phyloP scores from a whole-genome alignment of 352 stramenopile species.

The Blastocystis sp. region DNA sequence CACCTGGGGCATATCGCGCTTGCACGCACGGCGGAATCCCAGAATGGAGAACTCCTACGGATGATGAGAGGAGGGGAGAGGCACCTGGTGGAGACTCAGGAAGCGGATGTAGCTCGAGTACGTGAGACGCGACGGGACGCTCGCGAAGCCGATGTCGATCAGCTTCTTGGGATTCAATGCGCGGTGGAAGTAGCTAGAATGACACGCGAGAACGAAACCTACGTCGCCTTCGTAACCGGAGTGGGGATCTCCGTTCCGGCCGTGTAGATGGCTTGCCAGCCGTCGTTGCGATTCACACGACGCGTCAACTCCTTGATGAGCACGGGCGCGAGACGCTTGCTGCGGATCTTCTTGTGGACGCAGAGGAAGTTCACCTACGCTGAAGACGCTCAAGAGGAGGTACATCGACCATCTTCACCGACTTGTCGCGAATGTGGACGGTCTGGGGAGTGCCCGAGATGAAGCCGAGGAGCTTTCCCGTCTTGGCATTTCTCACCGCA shows the following conservation, averaged over 20 bases:
- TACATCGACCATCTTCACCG: slow-evolving; percentile 78
- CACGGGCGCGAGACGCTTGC: slow-evolving; percentile 93
- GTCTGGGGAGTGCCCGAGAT: slow-evolving; percentile 92
- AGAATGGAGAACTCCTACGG: slow-evolving; percentile 75
- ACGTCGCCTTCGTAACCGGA: slow-evolving; percentile 82
- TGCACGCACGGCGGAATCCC: slow-evolving; percentile 80
- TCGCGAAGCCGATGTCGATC: slow-evolving; percentile 94
- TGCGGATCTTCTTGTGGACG: slow-evolving; percentile 95
- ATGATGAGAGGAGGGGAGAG: not conserved
- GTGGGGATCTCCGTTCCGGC: slow-evolving; percentile 93
- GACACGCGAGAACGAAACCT: slow-evolving; percentile 1
- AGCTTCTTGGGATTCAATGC: slow-evolving; percentile 97
- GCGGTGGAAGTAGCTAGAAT: slow-evolving; percentile 94
- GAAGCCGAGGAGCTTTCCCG: slow-evolving; percentile 92
- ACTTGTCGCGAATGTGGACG: slow-evolving; percentile 76
- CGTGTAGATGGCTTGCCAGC: slow-evolving; percentile 91
- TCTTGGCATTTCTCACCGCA: slow-evolving; percentile 89
- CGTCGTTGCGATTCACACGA: slow-evolving; percentile 89
- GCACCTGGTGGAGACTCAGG: slow-evolving; percentile 83
- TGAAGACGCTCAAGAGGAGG: slow-evolving; percentile 76
- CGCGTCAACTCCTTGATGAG: slow-evolving; percentile 99
- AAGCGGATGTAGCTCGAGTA: slow-evolving; percentile 89
- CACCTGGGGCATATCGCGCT: slow-evolving; percentile 81
- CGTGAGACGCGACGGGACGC: slow-evolving; percentile 89
- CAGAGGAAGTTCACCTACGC: slow-evolving; percentile 99